These are phyloP conservation scores for Globisporangium nunn DNA, from an alignment of 352 stramenopile species.

Conservation along the genomic window DNA sequence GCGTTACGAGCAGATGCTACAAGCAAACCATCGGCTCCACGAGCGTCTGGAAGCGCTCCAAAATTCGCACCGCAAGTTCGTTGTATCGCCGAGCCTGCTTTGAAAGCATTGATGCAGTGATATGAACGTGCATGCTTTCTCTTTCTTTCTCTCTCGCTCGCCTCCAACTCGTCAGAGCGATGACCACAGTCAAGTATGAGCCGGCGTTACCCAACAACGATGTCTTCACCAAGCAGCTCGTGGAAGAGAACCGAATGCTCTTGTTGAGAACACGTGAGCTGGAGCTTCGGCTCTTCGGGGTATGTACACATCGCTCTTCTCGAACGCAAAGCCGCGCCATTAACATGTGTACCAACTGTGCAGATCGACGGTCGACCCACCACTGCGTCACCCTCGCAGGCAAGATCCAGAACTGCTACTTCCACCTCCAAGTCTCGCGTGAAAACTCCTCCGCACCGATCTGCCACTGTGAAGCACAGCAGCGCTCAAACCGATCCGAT, in stretches of 20 bases:
- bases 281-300: conserved; percentile 35
- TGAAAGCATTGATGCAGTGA: background rate
- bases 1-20: conserved; percentile 28
- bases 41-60: conserved; percentile 25
- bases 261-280: conserved; percentile 24
- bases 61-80: conserved; percentile 27
- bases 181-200: conserved; percentile 52
- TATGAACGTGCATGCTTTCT: background rate
- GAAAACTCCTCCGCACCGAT: background rate
- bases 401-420: background rate
- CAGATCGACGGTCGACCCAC: conserved; percentile 3
- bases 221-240: conserved; percentile 49
- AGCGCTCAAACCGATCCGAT: conserved; percentile 4
- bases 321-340: background rate
- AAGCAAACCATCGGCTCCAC: conserved; percentile 29
- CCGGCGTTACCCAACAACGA: conserved; percentile 52
- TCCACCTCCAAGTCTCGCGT: background rate
- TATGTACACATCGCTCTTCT: conserved; percentile 5
- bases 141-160: background rate
- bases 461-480: background rate
- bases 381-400: background rate
- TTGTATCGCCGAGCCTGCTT: background rate
- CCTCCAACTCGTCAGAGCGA: conserved; percentile 13
- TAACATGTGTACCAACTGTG: background rate
- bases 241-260: conserved; percentile 55